Evolutionary conservation across 306 rosid genomes (phyloP), one percentile per base, ranked within the genome.

Genomic region (Cucumis hystrix): DNA sequence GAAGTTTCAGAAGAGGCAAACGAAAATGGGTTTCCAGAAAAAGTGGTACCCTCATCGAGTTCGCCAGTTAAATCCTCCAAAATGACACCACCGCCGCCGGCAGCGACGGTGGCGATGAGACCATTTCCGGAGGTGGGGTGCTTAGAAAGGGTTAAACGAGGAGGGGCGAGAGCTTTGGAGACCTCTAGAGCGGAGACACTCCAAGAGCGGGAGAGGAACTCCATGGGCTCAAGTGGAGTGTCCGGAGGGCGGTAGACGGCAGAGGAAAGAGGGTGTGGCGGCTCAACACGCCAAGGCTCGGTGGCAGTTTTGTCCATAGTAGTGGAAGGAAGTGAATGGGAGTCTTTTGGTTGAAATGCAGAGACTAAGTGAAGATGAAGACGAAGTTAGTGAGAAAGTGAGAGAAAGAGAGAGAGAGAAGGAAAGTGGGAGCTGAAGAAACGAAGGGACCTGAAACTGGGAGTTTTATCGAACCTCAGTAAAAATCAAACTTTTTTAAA

Each of bases 181-280:
- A 92, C 88, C 81, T 95, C 93, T 9, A 76, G 66, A 37, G 98
- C 92, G 6, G 98, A 95, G 23, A 89, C 87, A 74, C 98, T 95
- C 98, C 98, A 95, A 0, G 97, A 95, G n/a, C 98, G 97, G 0
- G 98, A 94, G 71, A 94, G 98, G 37, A 89, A 94, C 93, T 94
- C 98, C 98, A 94, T 94, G 54, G 98, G 97, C 83, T 89, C 98
- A 0, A 83, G 83, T 2, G 98, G 98, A 3, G 97, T 92, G 84
- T 95, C 98, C 68, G 97, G 97, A 3, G 94, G 79, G 5, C 68
- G 67, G 69, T 56, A 75, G 55, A 20, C 28, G 55, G 79, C 17
- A 40, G 79, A 7, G 69, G 79, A 23, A 16, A 6, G 68, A 40
- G 21, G n/a, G 20, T 18, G 20, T 15, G 61, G 62, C 61, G 37